Base-by-base conservation (phyloP, 1,284 basidiomycete genomes). In the Singerocomus inundabilis region DNA sequence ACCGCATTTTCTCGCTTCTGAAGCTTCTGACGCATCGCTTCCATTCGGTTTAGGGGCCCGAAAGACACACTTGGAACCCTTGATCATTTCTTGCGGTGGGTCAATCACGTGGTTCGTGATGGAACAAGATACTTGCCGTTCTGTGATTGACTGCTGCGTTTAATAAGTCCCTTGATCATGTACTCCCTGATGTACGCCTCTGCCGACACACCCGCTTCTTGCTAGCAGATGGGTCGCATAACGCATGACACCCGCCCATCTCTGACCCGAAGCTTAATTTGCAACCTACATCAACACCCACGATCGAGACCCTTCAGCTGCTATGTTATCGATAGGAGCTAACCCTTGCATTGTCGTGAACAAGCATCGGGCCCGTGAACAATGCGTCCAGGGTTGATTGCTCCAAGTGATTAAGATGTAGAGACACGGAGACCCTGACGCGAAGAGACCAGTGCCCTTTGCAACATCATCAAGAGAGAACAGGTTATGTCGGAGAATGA, bases 31-130 rank as follows among this genome's bases (percentile, higher is more conserved):
- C 21, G 18, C 53, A 35, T 15, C 28, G 21, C 28, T 55, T 49
- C 46, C 39, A 50, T 49, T 38, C 31, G 13, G 10, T 29, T 15
- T 30, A 37, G 29, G 46, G 51, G 46, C 28, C 25, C 21, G 21
- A 33, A 2, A 42, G 26, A 41, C 32, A 25, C 52, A 54, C 16
- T 48, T 5, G 36, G 13, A 30, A 18, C 25, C 13, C 31, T 33
- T 25, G 29, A 48, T 36, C 51, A 49, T 18, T 25, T 30, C 30
- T 25, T 33, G 25, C 28, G 15, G 36, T 21, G 37, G 21, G 33
- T 37, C 46, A 54, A 38, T 38, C 30, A 37, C 29, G 52, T 15
- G 38, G 42, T 55, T 46, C 26, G 26, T 33, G 38, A 41, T 29
- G 37, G 26, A 38, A 36, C 18, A 35, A 15, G 44, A 29, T 33